Conservation (phyloP, 2,329 filamentous ascomycete genomes). For the Lachnellula arida region DNA sequence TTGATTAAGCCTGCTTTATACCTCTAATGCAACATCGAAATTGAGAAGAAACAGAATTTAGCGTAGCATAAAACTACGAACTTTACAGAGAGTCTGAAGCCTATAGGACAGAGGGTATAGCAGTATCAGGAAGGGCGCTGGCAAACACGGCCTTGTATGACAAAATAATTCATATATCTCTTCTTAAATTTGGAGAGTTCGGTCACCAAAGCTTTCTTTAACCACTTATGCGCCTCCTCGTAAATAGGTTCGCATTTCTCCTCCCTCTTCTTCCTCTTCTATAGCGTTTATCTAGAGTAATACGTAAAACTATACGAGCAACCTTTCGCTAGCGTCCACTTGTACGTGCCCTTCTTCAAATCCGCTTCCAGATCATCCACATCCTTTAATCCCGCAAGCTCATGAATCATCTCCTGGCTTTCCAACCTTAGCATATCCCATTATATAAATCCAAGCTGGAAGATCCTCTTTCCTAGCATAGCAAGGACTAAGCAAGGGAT, state of each 20-base stretch:
- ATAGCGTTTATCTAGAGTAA: neutral
- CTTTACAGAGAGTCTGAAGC: too few relatives aligned
- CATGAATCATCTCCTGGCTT: conserved; percentile 2
- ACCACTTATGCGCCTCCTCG: neutral
- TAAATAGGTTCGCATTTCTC: neutral
- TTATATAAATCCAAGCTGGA: conserved; percentile 22
- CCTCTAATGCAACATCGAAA: too few relatives aligned
- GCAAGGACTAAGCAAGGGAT: conserved; percentile 18
- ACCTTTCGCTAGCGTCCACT: conserved; percentile 7
- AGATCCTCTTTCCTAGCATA: conserved; percentile 20
- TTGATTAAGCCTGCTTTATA: too few relatives aligned
- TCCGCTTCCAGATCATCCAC: neutral
- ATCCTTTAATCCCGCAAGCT: conserved; percentile 4
- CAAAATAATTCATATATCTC: too few relatives aligned
- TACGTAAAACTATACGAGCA: conserved; percentile 7
- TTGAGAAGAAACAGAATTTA: too few relatives aligned
- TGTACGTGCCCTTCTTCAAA: conserved; percentile 8
- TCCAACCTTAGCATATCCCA: conserved; percentile 22
- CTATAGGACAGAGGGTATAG: too few relatives aligned
- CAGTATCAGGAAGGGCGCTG: too few relatives aligned
- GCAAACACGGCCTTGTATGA: too few relatives aligned
- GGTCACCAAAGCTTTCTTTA: neutral
- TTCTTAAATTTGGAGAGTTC: too few relatives aligned
- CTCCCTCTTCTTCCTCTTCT: neutral
- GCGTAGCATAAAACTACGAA: too few relatives aligned